Evolutionary conservation across 495 filamentous ascomycete species (phyloP), one percentile per base, ranked within the genome.

Genomic region (Apiosordaria backusii): DNA sequence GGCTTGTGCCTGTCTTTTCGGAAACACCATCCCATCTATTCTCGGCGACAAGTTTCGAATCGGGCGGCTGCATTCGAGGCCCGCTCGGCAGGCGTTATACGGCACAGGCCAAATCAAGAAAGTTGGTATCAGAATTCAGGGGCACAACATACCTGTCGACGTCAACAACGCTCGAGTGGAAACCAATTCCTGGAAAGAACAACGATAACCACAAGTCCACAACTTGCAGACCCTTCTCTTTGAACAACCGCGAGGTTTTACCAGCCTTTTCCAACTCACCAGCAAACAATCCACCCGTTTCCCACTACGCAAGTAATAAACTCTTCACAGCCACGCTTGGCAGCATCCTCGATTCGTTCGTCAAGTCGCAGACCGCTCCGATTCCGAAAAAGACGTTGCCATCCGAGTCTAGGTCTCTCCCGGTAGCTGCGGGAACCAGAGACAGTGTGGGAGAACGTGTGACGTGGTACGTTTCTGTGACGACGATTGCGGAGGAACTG

Each of bases 241-340:
- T 6, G 9, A 55, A 13, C 22, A 21, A 6, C 18, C 52, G 52
- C n/a, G 22, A 18, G 52, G 22, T 55, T 55, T 21, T 55, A 19
- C 22, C 22, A 23, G 22, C 19, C 18, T 55, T 55, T n/a, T 55
- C 50, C 50, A 53, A 4, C 50, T 4, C 16, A 16, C n/a, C 52
- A 55, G n/a, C 52, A 45, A 7, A 55, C 18, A 19, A 55, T 23
- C 52, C n/a, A 55, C 52, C 7, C 21, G n/a, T 18, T 55, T 55
- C 52, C 22, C 52, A 23, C 22, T 55, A 45, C 35, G 35, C 35
- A 45, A 16, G 40, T 7, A 7, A 55, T 55, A 55, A 19, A 23
- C 52, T 55, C 52, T 55, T 23, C 52, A 55, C 52, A 55, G 52
- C 52, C 52, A 55, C 52, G 52, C 52, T 55, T 55, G 52, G 52